These are phyloP conservation scores for Xanthoconium stramineum DNA, from an alignment of 768 basidiomycete species.

Conservation along the genomic window DNA sequence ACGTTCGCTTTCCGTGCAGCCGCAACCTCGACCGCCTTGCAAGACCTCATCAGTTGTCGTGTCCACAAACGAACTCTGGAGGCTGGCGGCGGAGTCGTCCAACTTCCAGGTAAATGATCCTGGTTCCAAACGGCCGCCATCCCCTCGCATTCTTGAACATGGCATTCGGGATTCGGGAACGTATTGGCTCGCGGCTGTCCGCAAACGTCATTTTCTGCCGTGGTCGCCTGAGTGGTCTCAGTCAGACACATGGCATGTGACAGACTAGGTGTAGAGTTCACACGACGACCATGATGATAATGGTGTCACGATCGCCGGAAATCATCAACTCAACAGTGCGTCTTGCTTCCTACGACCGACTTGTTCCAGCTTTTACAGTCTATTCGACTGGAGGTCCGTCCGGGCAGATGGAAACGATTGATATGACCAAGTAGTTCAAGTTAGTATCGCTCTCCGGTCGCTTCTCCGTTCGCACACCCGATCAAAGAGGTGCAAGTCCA, in stretches of 20 bases:
- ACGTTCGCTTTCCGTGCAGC: too few species aligned
- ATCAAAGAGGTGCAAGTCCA: neutral
- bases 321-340: conserved; percentile 46
- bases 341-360: conserved; percentile 41
- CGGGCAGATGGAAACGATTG: conserved; percentile 12
- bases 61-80: too few species aligned
- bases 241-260: conserved; percentile 42
- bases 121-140: too few species aligned
- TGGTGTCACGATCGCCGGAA: conserved; percentile 12
- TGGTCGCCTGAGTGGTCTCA: conserved; percentile 49
- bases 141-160: too few species aligned
- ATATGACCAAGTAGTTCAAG: conserved; percentile 19
- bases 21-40: too few species aligned
- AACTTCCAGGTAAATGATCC: too few species aligned
- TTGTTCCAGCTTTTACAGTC: conserved; percentile 34
- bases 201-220: conserved; percentile 44
- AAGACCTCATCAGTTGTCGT: too few species aligned
- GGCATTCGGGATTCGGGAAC: neutral
- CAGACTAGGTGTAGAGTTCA: conserved; percentile 18
- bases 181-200: conserved; percentile 46
- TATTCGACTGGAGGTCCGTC: conserved; percentile 22
- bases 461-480: conserved; percentile 1
- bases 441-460: conserved; percentile 22
- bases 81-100: too few species aligned
- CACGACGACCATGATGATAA: neutral